Conservation (phyloP, 495 filamentous ascomycete species). For the Aspergillus asperescens region DNA sequence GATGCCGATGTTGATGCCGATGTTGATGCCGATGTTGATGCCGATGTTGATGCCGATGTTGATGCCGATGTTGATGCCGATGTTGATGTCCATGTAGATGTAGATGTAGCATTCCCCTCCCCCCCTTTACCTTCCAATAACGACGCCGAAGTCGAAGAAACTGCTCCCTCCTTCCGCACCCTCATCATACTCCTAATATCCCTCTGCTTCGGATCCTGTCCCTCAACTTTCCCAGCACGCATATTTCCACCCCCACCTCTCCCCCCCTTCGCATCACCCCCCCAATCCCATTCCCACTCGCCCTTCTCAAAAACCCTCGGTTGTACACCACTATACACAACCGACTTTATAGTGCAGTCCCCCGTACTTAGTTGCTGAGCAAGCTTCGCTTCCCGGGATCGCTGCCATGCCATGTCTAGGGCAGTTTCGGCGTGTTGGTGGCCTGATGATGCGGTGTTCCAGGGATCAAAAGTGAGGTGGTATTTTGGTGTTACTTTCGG, state of each 20-base stretch:
- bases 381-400: conserved; percentile 61
- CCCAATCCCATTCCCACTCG: conserved; percentile 10
- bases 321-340: not conserved
- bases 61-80: not conserved
- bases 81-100: not conserved
- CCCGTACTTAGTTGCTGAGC: conserved; percentile 54
- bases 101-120: not conserved
- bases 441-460: conserved; percentile 74
- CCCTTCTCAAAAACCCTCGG: conserved; percentile 6
- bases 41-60: not conserved
- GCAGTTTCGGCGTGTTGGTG: conserved; percentile 68
- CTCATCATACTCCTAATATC: conserved; percentile 36
- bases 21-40: not conserved
- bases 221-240: conserved; percentile 13
- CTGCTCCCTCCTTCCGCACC: conserved; percentile 9
- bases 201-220: conserved; percentile 21
- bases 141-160: not conserved
- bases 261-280: not conserved
- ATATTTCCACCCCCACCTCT: conserved; percentile 8
- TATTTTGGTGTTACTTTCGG: conserved; percentile 20
- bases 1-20: not conserved
- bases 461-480: conserved; percentile 63
- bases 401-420: conserved; percentile 61
- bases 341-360: conserved; percentile 10
- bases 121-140: not conserved